Evolutionary conservation across 2,329 filamentous ascomycete genomes (phyloP).

Genomic region (Metarhizium rileyi): DNA sequence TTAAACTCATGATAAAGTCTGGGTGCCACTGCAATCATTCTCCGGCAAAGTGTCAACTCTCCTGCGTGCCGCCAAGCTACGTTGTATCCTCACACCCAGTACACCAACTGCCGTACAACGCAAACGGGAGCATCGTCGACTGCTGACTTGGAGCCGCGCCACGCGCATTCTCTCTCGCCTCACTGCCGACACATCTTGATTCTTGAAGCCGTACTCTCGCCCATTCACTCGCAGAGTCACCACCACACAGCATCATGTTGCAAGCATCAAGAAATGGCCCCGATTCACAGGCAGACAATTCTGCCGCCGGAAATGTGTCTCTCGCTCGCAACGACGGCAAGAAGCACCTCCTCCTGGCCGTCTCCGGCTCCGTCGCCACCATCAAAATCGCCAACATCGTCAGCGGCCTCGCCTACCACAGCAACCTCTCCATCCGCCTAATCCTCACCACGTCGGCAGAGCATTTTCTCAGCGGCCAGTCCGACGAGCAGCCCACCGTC

Average conservation of each 20-base stretch:
- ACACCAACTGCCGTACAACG: too few relatives aligned
- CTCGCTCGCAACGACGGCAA: constrained; percentile 28
- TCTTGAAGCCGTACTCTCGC: too few relatives aligned
- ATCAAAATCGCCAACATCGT: constrained; percentile 72
- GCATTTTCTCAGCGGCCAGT: constrained; percentile 69
- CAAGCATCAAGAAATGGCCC: constrained; percentile 2
- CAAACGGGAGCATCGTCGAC: too few relatives aligned
- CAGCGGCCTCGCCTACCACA: constrained; percentile 39
- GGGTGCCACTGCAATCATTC: too few relatives aligned
- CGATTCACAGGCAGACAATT: constrained; percentile 5
- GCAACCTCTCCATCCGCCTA: constrained; percentile 68
- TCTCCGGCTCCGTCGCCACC: constrained; percentile 60
- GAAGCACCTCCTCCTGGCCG: constrained; percentile 32
- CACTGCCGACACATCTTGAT: too few relatives aligned
- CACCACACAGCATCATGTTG: constrained; percentile 2
- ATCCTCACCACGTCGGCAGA: constrained; percentile 66
- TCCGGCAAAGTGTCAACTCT: too few relatives aligned
- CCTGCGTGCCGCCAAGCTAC: too few relatives aligned
- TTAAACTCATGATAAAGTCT: too few relatives aligned
- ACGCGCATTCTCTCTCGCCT: too few relatives aligned
- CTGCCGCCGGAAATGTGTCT: constrained; percentile 23
- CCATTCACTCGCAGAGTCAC: too few relatives aligned
- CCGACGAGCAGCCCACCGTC: constrained; percentile 64
- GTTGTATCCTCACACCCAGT: too few relatives aligned
- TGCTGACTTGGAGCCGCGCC: too few relatives aligned